Base-by-base conservation (phyloP, 345 rosid species). In the Iberis pinnata region DNA sequence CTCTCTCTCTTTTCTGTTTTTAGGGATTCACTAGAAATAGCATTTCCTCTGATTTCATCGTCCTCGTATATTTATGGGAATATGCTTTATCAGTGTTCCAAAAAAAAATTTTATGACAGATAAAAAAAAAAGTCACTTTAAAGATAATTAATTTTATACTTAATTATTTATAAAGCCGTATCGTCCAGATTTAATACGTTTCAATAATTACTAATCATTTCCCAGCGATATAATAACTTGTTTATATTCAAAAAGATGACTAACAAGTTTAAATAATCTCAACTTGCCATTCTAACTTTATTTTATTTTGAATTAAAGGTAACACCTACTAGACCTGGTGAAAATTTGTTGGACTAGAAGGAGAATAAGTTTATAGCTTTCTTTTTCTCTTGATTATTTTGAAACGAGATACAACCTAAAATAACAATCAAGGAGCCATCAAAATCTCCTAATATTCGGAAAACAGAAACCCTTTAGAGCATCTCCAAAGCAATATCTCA, bases 11-110 rank as follows among this genome's bases (percentile, higher is more conserved):
- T 9, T 31, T n/a, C 49, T 44, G 44, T 37, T 26, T 26, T 66
- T 51, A 52, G 70, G 31, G 60, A 22, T 45, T 44, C 48, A 38
- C 70, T 33, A 17, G 41, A 66, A 52, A 38, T 66, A 59, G 70
- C 43, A 52, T 36, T 22, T 13, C 14, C 45, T 49, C 52, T 57
- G 58, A 43, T 57, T 57, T 17, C 37, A 58, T 50, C 64, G 40
- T 41, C 32, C 52, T 25, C 56, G 53, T 65, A 51, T 65, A 49
- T 53, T 37, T 48, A 47, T n/a, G 27, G 68, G 45, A 56, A 64
- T 56, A 56, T 57, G 64, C 70, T 49, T 41, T 47, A 15, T 40
- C 29, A 39, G 42, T 38, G 27, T 37, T 40, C 22, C 47, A 7
- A 25, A 25, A 25, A 25, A 25, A 25, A 25, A 25, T 8, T 7